These are phyloP conservation scores for Juncus effusus DNA, from an alignment of 176 grass and related monocot species.

Conservation along the genomic window DNA sequence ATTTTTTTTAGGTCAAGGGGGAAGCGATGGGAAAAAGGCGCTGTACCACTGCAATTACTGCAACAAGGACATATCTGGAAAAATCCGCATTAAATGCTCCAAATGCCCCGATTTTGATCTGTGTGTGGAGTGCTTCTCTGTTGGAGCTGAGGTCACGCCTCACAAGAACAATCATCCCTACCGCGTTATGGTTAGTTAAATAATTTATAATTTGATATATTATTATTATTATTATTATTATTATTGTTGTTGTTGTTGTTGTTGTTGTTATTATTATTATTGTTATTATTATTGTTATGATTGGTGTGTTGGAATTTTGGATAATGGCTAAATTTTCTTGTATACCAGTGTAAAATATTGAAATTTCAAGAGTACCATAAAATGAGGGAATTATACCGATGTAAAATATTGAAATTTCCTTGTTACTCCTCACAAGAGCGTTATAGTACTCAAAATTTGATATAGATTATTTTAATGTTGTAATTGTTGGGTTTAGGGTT, in stretches of 20 bases:
- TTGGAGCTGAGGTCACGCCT: conserved; percentile 84
- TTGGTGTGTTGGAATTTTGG: too few species aligned
- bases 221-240: neutral
- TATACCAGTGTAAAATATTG: too few species aligned
- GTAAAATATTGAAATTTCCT: too few species aligned
- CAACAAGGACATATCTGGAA: conserved; percentile 98
- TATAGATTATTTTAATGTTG: too few species aligned
- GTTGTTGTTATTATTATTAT: too few species aligned
- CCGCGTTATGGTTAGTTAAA: conserved; percentile 74
- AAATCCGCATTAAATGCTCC: conserved; percentile 94
- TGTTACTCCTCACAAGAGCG: too few species aligned
- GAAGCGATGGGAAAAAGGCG: conserved; percentile 83
- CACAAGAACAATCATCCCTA: conserved; percentile 91
- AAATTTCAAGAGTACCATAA: too few species aligned
- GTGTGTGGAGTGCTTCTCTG: conserved; percentile 94
- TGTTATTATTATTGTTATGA: neutral
- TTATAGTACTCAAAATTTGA: too few species aligned
- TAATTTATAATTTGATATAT: neutral
- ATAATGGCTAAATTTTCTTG: too few species aligned
- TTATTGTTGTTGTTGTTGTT: too few species aligned
- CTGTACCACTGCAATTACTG: conserved; percentile 99
- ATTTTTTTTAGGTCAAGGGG: conserved; percentile 37
- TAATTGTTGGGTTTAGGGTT: too few species aligned
- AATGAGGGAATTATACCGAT: too few species aligned
- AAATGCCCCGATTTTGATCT: conserved; percentile 98